Evolutionary conservation across 164 flowering plant species (phyloP), one percentile per base, ranked within the genome.

Genomic region (Kingdonia uniflora): DNA sequence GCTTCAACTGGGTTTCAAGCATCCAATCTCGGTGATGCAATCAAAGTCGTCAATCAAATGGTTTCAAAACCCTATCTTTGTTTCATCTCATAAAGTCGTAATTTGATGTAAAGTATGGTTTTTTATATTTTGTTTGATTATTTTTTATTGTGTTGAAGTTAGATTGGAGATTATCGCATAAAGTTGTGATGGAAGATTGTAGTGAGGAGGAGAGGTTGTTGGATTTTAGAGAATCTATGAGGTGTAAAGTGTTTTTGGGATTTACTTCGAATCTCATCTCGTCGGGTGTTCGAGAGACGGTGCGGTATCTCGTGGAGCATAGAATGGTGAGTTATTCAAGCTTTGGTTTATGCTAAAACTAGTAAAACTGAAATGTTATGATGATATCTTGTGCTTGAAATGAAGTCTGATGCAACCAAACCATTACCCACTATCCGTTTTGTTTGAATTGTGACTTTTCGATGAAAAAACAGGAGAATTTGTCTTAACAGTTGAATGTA

Each of bases 181-280:
- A 86, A 68, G 44, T n/a, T 14, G 51, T 63, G 2, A 11, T 71
- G 0, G 83, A 81, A 55, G 94, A 80, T 66, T 80, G 84, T 63
- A 60, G 70, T 13, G 89, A 78, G 42, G 78, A 78, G 59, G 94
- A 84, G 75, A 76, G 48, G 54, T 78, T 80, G 12, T 56, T 54
- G 1, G 44, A 50, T 8, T 80, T 66, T 51, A 74, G 95, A 57
- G 62, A 79, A 48, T 76, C 92, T 21, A 76, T 80, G 14, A 76
- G 58, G 54, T 84, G 97, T 67, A 89, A 89, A 62, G 68, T 89
- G 15, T 94, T 94, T 61, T 68, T 88, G 50, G 99, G 99, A 19
- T 92, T 92, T 58, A 92, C 99, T 44, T 86, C 95, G 1, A 92
- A 92, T 76, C 79, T 92, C 3, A 62, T 86, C 38, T 94, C 97